Evolutionary conservation across 2,329 filamentous ascomycete species (phyloP).

Genomic region (Chrysoporthe cubensis): DNA sequence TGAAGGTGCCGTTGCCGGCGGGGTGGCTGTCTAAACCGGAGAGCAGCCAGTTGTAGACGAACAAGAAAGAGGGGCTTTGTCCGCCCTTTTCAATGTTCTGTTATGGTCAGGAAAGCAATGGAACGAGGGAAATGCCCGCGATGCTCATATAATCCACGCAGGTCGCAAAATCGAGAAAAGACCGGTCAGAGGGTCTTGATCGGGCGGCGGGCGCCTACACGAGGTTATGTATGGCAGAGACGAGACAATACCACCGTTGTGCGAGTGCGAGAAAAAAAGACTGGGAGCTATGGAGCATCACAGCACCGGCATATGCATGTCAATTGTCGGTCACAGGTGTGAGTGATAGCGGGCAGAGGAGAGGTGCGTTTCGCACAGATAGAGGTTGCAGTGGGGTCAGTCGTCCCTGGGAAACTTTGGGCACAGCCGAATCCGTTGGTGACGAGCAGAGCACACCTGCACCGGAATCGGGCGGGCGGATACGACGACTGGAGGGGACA

Average conservation of each 20-base stretch:
- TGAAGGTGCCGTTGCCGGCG: conserved; percentile 45
- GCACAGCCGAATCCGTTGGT: conserved; percentile 17
- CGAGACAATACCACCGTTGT: conserved; percentile 19
- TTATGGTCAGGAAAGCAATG: conserved; percentile 30
- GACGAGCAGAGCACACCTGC: conserved; percentile 14
- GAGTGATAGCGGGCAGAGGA: conserved; percentile 29
- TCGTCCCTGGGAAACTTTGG: conserved; percentile 12
- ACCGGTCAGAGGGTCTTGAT: conserved; percentile 36
- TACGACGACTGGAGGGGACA: conserved; percentile 2
- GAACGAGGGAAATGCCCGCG: conserved; percentile 37
- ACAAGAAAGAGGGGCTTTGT: background rate
- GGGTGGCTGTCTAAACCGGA: conserved; percentile 34
- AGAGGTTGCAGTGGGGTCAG: conserved; percentile 22
- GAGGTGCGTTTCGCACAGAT: conserved; percentile 23
- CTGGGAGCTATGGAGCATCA: conserved; percentile 20
- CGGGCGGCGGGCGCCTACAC: conserved; percentile 48
- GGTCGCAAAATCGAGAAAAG: conserved; percentile 47
- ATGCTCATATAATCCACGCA: conserved; percentile 40
- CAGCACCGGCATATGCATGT: conserved; percentile 29
- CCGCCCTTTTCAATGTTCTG: conserved; percentile 29
- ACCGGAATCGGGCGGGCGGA: conserved; percentile 12
- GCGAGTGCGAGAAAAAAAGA: conserved; percentile 3
- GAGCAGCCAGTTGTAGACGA: conserved; percentile 17
- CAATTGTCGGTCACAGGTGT: conserved; percentile 29
- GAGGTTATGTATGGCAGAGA: conserved; percentile 51